Evolutionary conservation across 306 rosid genomes (phyloP).

Genomic region (Corylus heterophylla): DNA sequence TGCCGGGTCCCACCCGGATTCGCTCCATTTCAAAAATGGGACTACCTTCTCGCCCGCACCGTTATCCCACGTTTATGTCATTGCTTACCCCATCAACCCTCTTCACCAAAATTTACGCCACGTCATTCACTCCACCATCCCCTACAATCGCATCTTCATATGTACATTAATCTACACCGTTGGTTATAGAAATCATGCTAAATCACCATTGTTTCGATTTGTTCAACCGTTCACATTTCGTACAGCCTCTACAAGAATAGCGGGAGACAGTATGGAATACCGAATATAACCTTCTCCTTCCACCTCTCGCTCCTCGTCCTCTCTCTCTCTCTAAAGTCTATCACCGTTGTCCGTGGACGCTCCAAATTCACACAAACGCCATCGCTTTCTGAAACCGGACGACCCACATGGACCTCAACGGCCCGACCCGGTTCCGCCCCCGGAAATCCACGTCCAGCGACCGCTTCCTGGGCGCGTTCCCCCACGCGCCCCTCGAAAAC

Average conservation of each 20-base stretch:
- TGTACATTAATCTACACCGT: no score
- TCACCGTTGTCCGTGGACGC: not conserved
- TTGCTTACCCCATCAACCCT: not conserved
- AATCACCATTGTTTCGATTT: not conserved
- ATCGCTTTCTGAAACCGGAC: slow-evolving; percentile 1
- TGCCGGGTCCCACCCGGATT: not conserved
- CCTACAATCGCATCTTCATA: not conserved
- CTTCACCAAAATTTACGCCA: not conserved
- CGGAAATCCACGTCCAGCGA: slow-evolving; percentile 36
- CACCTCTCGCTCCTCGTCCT: not conserved
- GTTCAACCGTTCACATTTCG: not conserved
- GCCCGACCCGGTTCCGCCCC: slow-evolving; percentile 37
- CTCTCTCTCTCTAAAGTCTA: not conserved
- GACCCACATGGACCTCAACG: slow-evolving; percentile 42
- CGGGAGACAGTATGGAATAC: not conserved
- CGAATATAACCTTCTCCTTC: not conserved
- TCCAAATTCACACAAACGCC: not conserved
- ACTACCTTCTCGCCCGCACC: not conserved
- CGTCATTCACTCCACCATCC: not conserved
- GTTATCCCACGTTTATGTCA: slow-evolving; percentile 3
- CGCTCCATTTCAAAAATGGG: not conserved
- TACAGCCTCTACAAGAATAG: not conserved
- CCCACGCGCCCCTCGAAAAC: slow-evolving; percentile 29
- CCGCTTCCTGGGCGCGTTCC: slow-evolving; percentile 44
- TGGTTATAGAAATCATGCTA: no score